These are phyloP conservation scores for Sugiyamaella pinicola DNA, from an alignment of 1,139 yeast genomes.

Conservation along the genomic window DNA sequence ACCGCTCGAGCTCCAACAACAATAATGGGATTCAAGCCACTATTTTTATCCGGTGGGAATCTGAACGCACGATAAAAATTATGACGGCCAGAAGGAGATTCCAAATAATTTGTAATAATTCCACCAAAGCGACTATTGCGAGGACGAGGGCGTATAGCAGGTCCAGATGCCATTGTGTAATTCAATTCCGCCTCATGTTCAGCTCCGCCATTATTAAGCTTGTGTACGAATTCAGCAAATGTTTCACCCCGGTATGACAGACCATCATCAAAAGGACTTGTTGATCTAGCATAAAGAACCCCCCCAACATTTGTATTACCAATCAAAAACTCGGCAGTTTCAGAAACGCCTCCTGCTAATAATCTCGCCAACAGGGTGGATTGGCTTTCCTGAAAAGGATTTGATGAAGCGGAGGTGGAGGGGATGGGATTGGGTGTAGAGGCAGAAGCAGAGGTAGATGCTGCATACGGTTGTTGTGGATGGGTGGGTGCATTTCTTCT, in stretches of 20 bases:
- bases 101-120: background rate
- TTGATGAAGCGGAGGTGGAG: background rate
- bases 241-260: background rate
- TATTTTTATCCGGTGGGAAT: constrained; percentile 42
- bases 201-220: background rate
- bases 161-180: background rate
- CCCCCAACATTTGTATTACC: constrained; percentile 38
- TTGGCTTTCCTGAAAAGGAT: constrained; percentile 40
- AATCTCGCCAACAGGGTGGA: constrained; percentile 49
- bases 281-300: constrained; percentile 27
- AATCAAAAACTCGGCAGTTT: constrained; percentile 49
- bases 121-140: background rate
- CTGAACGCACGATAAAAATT: constrained; percentile 59
- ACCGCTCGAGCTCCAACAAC: constrained; percentile 60
- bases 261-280: constrained; percentile 1
- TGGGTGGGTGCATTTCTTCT: too few relatives aligned
- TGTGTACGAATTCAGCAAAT: background rate
- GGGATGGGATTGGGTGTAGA: background rate
- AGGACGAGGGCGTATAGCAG: background rate
- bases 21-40: constrained; percentile 52
- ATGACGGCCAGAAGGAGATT: constrained; percentile 17
- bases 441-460: background rate
- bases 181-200: background rate
- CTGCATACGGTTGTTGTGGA: too few relatives aligned
- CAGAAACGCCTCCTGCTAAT: constrained; percentile 51